Base-by-base conservation (phyloP, 1,284 basidiomycete species). In the Bondarzewia mesenterica region DNA sequence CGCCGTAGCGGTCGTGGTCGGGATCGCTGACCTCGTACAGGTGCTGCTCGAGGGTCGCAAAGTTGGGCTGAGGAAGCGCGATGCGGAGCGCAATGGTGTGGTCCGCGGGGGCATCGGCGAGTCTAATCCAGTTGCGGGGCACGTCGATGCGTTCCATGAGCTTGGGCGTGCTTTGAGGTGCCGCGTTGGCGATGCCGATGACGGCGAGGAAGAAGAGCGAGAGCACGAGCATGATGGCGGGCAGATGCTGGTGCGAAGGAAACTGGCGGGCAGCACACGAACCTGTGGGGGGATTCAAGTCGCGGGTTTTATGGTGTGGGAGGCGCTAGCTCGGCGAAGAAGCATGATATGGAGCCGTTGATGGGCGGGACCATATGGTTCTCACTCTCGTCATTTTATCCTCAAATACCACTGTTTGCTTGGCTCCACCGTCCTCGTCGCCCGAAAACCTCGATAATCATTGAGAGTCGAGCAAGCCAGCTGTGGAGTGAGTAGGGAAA, bases 101-200 rank as follows among this genome's bases (percentile, higher is more conserved):
- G 12, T 32, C 12, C 29, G 29, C 29, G 29, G 29, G 29, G 12
- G 4, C 29, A n/a, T 3, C 29, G 29, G 12, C n/a, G 29, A 12
- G 29, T n/a, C 10, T n/a, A n/a, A 32, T 12, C 12, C 29, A 10
- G 10, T 5, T n/a, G 29, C 12, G 29, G 4, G 29, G 5, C n/a
- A 10, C n/a, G 29, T 32, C 29, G 3, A 32, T 32, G 4, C 29
- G 29, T n/a, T 32, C 29, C 57, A 72, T 72, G 56, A 72, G 29
- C n/a, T 10, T n/a, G 5, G 12, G n/a, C 29, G 29, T n/a, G n/a
- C n/a, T 10, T 32, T 5, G 29, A 5, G 29, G 29, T 32, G n/a
- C 29, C 10, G 29, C 4, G 29, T n/a, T 32, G 3, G 29, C 10
- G n/a, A n/a, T n/a, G n/a, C 4, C 10, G 12, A n/a, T n/a, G 29